phyloP scores from a whole-genome alignment of 1,284 basidiomycete genomes.

The Ganoderma boninense region DNA sequence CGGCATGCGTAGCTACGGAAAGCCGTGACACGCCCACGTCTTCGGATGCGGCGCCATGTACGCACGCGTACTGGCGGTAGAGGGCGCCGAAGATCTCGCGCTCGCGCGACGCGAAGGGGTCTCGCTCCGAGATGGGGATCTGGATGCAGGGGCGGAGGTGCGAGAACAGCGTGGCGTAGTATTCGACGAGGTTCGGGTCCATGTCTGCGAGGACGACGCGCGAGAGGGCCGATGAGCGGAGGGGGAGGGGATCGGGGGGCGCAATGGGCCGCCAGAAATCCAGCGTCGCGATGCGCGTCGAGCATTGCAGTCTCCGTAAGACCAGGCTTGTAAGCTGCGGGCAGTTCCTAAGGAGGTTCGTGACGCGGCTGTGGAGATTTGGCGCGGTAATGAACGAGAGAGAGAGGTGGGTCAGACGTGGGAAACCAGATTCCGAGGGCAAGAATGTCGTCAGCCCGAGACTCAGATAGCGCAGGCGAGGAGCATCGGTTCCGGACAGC shows the following conservation, averaged over 20 bases:
- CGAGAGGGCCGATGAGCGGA: neutral
- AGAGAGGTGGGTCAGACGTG: neutral
- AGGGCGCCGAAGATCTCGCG: neutral
- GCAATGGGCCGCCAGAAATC: neutral
- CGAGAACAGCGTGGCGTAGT: neutral
- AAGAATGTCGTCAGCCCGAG: neutral
- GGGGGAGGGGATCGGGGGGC: neutral
- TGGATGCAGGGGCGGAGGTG: neutral
- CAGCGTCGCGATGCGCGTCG: neutral
- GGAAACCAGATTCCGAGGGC: neutral
- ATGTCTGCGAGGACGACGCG: constrained; percentile 1
- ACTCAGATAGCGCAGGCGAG: neutral
- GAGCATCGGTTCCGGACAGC: neutral
- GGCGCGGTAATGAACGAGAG: neutral
- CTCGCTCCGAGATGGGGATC: neutral
- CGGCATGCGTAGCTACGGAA: neutral
- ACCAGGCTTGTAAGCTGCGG: neutral
- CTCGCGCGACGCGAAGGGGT: neutral
- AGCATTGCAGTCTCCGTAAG: neutral
- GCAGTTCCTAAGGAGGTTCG: neutral
- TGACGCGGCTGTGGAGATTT: neutral
- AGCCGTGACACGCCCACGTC: neutral
- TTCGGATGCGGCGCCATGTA: neutral
- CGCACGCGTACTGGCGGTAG: neutral
- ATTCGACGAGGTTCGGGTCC: neutral